Base-by-base conservation (phyloP, 306 rosid species). In the Acacia crassicarpa region DNA sequence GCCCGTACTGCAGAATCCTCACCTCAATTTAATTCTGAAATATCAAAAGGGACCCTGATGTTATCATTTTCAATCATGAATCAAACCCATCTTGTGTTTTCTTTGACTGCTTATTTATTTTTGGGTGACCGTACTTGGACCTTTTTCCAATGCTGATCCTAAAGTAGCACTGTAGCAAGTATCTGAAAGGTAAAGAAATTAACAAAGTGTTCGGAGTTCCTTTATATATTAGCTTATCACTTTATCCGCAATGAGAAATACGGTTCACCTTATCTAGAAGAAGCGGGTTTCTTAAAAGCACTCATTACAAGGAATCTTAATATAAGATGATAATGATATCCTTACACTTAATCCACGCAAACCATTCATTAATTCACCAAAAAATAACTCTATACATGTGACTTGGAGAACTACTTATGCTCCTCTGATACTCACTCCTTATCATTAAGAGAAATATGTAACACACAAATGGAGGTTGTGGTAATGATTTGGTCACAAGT, bases 381-480 rank as follows among this genome's bases (percentile, higher is more conserved):
- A 82, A 85, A 82, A 58, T 9, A 84, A 49, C 93, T 89, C 97
- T 92, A 81, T 91, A 84, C 91, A 88, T 41, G 84, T 81, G 83
- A 69, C 67, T 14, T 49, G 40, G 81, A 66, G 44, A 79, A 23
- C 79, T 8, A 56, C 62, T 63, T 88, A 38, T 84, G 81, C 86
- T 77, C 67, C 65, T 71, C 72, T 58, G 75, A 73, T 8, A 79
- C 70, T 75, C 65, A 78, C 75, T 79, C 41, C 25, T 73, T 58
- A 70, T n/a, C 67, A 53, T 25, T 67, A 53, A 41, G 81, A 62
- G 53, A 40, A 80, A 72, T 51, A 61, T 62, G 20, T 68, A 53
- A 86, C 49, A 27, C 56, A 71, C 70, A 83, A 88, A 78, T 85
- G 83, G 19, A 75, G 77, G 83, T 22, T 71, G 70, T 43, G 67